Conservation (phyloP, 2,329 filamentous ascomycete genomes). For the Aspergillus tamarii region DNA sequence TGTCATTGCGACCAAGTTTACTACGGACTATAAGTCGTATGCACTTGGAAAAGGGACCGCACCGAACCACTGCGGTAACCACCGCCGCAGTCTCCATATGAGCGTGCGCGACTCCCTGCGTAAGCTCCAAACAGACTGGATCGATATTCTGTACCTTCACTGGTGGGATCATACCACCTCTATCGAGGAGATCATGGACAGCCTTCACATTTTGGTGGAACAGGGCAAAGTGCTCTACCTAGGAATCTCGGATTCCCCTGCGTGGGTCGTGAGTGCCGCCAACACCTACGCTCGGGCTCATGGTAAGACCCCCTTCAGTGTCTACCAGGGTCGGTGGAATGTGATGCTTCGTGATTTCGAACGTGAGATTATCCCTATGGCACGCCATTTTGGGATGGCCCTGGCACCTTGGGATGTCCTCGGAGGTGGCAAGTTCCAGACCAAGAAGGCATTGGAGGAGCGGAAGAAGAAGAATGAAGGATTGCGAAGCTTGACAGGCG, state of each 20-base stretch:
- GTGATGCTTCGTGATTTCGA: constrained; percentile 45
- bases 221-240: constrained; percentile 48
- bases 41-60: constrained; percentile 49
- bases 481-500: constrained; percentile 32
- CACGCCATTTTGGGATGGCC: constrained; percentile 47
- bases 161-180: constrained; percentile 54
- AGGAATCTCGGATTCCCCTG: constrained; percentile 45
- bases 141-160: constrained; percentile 59
- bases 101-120: constrained; percentile 48
- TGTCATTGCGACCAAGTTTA: constrained; percentile 72
- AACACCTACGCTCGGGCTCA: constrained; percentile 45
- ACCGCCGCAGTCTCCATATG: constrained; percentile 46
- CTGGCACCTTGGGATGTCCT: constrained; percentile 64
- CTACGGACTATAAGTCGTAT: constrained; percentile 49
- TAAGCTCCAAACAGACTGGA: constrained; percentile 57
- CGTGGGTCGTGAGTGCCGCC: constrained; percentile 45
- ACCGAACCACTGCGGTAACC: constrained; percentile 51
- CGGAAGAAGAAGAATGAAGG: constrained; percentile 48
- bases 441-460: constrained; percentile 51
- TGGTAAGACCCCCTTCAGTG: constrained; percentile 44
- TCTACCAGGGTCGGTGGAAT: constrained; percentile 47
- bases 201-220: constrained; percentile 42
- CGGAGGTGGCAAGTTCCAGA: constrained; percentile 56
- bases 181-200: constrained; percentile 43
- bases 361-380: constrained; percentile 48